Evolutionary conservation across 352 stramenopile species (phyloP).

Genomic region (Globisporangium heterothallicum): DNA sequence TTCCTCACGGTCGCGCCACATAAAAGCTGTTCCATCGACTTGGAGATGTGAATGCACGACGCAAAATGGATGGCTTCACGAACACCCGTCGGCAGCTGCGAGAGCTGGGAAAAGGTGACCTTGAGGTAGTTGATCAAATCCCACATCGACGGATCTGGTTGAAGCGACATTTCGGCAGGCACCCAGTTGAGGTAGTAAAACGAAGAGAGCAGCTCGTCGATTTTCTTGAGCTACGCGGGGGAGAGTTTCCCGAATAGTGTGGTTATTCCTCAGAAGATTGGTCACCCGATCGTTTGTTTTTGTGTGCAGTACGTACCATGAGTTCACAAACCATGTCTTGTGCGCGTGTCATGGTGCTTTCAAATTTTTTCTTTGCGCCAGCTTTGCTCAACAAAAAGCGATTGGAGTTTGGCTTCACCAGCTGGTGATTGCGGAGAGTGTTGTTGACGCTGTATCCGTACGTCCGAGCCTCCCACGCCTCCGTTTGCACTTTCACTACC

Average conservation of each 20-base stretch:
- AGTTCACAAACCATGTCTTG: conserved; percentile 83
- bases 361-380: conserved; percentile 76
- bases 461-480: conserved; percentile 60
- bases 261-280: background rate
- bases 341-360: conserved; percentile 68
- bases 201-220: conserved; percentile 66
- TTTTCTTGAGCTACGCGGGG: conserved; percentile 84
- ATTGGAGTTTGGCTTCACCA: conserved; percentile 47
- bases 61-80: conserved; percentile 72
- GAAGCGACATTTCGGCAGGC: conserved; percentile 40
- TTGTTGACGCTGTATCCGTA: conserved; percentile 72
- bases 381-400: conserved; percentile 50
- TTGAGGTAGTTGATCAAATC: conserved; percentile 85
- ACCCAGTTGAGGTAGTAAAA: conserved; percentile 81
- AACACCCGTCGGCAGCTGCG: conserved; percentile 44
- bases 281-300: too few species aligned
- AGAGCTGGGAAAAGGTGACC: conserved; percentile 65
- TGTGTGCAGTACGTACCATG: conserved; percentile 57
- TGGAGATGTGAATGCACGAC: conserved; percentile 74
- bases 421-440: conserved; percentile 22
- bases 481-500: conserved; percentile 60
- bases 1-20: conserved; percentile 57
- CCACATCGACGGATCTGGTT: conserved; percentile 75
- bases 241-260: background rate
- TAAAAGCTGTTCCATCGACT: conserved; percentile 66